These are phyloP conservation scores for Lenzites betulinus DNA, from an alignment of 768 basidiomycete genomes.

Conservation along the genomic window DNA sequence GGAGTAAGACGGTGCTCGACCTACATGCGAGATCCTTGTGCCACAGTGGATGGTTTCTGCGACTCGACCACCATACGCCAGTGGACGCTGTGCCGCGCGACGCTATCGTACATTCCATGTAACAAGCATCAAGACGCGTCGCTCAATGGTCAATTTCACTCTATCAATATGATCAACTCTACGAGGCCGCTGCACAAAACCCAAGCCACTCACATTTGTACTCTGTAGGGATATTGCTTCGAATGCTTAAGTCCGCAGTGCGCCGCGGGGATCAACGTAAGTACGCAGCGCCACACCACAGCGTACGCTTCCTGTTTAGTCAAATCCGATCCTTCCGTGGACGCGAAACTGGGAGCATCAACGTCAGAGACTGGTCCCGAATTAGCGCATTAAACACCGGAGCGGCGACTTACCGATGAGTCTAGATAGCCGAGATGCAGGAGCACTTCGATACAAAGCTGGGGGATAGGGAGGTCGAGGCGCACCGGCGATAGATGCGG, in stretches of 20 bases:
- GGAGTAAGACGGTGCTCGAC: too few species aligned
- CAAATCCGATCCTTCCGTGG: constrained; percentile 17
- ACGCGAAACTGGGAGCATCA: not conserved
- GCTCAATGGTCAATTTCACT: too few species aligned
- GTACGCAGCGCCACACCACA: not conserved
- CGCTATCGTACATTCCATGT: too few species aligned
- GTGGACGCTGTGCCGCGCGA: too few species aligned
- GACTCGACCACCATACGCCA: not conserved
- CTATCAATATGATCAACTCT: too few species aligned
- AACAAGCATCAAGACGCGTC: too few species aligned
- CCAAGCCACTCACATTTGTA: too few species aligned
- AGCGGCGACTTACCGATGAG: constrained; percentile 7
- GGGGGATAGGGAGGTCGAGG: not conserved
- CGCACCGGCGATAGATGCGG: constrained; percentile 34
- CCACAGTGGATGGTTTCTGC: not conserved
- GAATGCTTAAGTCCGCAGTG: not conserved
- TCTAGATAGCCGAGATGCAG: not conserved
- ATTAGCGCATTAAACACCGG: not conserved
- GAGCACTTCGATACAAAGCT: not conserved
- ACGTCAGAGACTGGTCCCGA: not conserved
- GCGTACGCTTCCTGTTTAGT: not conserved
- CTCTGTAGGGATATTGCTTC: not conserved
- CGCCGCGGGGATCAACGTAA: not conserved
- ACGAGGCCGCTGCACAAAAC: too few species aligned
- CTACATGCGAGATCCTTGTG: too few species aligned